Evolutionary conservation across 2,329 filamentous ascomycete genomes (phyloP).

Genomic region (Laburnicola sp.): DNA sequence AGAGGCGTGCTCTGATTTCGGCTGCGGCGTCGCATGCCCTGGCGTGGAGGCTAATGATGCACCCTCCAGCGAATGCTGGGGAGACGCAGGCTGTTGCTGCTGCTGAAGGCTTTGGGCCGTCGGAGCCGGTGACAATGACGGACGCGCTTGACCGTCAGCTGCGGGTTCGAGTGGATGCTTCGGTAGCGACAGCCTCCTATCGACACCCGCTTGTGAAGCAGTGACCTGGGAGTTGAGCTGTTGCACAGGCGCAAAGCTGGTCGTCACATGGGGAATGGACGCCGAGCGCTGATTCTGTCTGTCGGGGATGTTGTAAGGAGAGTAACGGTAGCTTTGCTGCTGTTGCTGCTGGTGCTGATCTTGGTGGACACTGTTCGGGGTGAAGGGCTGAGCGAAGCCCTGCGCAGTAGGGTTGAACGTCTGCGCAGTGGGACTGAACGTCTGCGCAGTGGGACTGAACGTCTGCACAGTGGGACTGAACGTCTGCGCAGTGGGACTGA

Average conservation of each 20-base stretch:
- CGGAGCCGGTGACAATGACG: conserved; percentile 26
- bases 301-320: conserved; percentile 52
- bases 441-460: conserved; percentile 18
- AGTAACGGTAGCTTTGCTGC: conserved; percentile 45
- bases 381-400: conserved; percentile 20
- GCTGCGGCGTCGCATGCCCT: conserved; percentile 27
- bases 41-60: conserved; percentile 24
- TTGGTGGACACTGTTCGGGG: conserved; percentile 19
- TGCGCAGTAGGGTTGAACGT: conserved; percentile 1
- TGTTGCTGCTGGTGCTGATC: conserved; percentile 19
- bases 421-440: too few species aligned
- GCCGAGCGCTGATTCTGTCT: conserved; percentile 50
- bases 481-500: conserved; percentile 27
- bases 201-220: conserved; percentile 31
- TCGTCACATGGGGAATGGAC: conserved; percentile 49
- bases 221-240: conserved; percentile 22
- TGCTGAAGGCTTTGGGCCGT: conserved; percentile 27
- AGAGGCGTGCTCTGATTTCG: conserved; percentile 24
- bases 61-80: conserved; percentile 20
- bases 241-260: conserved; percentile 30
- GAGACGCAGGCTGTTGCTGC: conserved; percentile 28
- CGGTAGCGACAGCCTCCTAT: conserved; percentile 52
- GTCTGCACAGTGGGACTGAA: conserved; percentile 23
- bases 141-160: conserved; percentile 18
- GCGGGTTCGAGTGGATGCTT: conserved; percentile 31